Conservation (phyloP, 441 rosid genomes). For the Mallotus japonicus region DNA sequence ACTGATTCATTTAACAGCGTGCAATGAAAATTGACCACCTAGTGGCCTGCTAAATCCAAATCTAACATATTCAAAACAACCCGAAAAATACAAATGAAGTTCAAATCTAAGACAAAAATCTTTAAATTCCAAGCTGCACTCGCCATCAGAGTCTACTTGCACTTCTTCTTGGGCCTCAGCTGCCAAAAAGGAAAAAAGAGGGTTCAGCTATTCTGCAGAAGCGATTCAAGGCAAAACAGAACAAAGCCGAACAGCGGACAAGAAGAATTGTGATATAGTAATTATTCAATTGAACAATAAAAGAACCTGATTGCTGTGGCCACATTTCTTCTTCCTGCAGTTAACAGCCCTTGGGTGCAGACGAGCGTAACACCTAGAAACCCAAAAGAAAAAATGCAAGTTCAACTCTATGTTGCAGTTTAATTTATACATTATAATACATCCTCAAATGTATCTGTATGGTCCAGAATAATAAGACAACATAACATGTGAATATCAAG, state of each 20-base stretch:
- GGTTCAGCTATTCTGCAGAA: background rate
- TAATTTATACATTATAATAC: too few species aligned
- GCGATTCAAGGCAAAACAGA: too few species aligned
- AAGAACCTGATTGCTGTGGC: constrained; percentile 71
- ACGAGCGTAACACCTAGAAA: constrained; percentile 63
- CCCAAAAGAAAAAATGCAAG: background rate
- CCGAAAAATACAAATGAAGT: background rate
- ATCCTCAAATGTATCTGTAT: background rate
- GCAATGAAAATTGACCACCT: background rate
- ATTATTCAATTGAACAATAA: background rate
- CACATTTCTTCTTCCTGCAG: constrained; percentile 75
- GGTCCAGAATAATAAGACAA: too few species aligned
- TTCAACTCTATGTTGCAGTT: too few species aligned
- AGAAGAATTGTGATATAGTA: background rate
- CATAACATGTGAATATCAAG: background rate
- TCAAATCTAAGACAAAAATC: background rate
- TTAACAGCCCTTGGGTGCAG: constrained; percentile 70
- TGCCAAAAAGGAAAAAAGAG: constrained; percentile 24
- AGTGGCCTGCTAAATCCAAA: background rate
- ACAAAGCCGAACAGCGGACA: background rate
- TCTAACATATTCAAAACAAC: background rate
- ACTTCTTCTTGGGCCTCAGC: constrained; percentile 88
- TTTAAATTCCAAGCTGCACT: background rate
- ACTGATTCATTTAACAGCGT: too few species aligned
- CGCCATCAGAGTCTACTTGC: constrained; percentile 46